These are phyloP conservation scores for Scheffersomyces parashehatae DNA, from an alignment of 1,139 yeast species.

Conservation along the genomic window DNA sequence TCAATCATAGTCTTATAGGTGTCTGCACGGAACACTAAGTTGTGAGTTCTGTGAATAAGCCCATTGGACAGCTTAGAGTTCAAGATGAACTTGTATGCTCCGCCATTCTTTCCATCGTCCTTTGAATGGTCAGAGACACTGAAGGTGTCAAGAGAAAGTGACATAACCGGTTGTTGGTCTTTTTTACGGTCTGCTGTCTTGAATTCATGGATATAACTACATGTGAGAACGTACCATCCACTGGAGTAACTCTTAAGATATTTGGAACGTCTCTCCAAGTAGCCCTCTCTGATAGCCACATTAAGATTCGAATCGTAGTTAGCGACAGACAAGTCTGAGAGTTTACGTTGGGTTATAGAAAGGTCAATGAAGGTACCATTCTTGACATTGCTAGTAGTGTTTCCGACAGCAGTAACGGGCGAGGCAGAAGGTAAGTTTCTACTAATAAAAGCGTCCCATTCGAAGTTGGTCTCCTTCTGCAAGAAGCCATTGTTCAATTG, in stretches of 20 bases:
- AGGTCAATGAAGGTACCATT: slow-evolving; percentile 74
- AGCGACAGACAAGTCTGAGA: slow-evolving; percentile 62
- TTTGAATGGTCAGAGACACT: slow-evolving; percentile 80
- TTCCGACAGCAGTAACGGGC: slow-evolving; percentile 31
- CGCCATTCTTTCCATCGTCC: slow-evolving; percentile 60
- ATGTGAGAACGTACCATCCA: slow-evolving; percentile 90
- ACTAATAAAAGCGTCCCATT: slow-evolving; percentile 84
- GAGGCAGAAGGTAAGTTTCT: slow-evolving; percentile 55
- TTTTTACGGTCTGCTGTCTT: slow-evolving; percentile 79
- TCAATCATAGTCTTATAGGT: slow-evolving; percentile 73
- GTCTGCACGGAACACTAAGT: slow-evolving; percentile 90
- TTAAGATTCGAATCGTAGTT: slow-evolving; percentile 73
- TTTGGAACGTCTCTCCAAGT: slow-evolving; percentile 86
- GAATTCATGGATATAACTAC: slow-evolving; percentile 87
- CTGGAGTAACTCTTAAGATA: slow-evolving; percentile 84
- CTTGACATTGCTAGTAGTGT: slow-evolving; percentile 19
- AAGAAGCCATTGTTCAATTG: slow-evolving; percentile 73
- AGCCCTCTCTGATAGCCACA: slow-evolving; percentile 73
- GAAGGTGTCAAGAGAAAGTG: slow-evolving; percentile 79
- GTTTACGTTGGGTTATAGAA: slow-evolving; percentile 65
- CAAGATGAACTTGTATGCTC: slow-evolving; percentile 75
- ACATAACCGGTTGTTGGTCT: slow-evolving; percentile 86
- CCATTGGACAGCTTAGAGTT: slow-evolving; percentile 72
- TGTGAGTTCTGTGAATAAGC: slow-evolving; percentile 72
- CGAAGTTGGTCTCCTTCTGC: slow-evolving; percentile 74